Percentiles rank a stretch among this genome's conserved stretches.
Evolutionary conservation across 1,284 basidiomycete species (phyloP).

Genomic region (Melanopsichium pennsylvanicum): DNA sequence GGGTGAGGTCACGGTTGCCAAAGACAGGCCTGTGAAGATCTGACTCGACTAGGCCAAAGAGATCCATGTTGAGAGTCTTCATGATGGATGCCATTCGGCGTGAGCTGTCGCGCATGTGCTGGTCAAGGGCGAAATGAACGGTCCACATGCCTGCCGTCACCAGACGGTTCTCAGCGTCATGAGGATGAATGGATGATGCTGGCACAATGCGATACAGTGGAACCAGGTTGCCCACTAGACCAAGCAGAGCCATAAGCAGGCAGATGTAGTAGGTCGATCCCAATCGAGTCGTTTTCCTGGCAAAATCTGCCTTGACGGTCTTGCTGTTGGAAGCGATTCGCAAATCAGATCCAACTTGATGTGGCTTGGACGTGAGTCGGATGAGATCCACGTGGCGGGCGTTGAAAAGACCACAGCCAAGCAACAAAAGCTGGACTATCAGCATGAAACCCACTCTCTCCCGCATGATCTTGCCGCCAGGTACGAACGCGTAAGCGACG

Average conservation of each 20-base stretch:
- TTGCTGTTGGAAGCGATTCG: constrained; percentile 1
- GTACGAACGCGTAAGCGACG: constrained; percentile 93
- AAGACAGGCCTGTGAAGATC: constrained; percentile 84
- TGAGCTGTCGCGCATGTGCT: constrained; percentile 59
- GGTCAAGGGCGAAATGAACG: constrained; percentile 59
- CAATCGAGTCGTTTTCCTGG: neutral
- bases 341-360: neutral
- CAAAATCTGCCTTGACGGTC: constrained; percentile 2
- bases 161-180: constrained; percentile 74
- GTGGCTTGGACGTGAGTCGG: constrained; percentile 1
- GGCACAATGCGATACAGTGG: constrained; percentile 70
- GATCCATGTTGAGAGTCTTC: constrained; percentile 63
- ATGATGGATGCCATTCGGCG: constrained; percentile 78
- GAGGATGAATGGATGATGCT: constrained; percentile 72
- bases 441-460: constrained; percentile 75
- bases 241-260: constrained; percentile 37
- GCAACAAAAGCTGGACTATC: constrained; percentile 22
- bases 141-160: constrained; percentile 93
- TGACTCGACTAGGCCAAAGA: constrained; percentile 76
- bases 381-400: constrained; percentile 26
- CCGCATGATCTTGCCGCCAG: constrained; percentile 78
- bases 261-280: constrained; percentile 42
- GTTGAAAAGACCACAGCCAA: constrained; percentile 26
- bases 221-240: constrained; percentile 28
- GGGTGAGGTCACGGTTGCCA: constrained; percentile 78